phyloP scores from a whole-genome alignment of 1,139 yeast species.

The Taphrina pruni region DNA sequence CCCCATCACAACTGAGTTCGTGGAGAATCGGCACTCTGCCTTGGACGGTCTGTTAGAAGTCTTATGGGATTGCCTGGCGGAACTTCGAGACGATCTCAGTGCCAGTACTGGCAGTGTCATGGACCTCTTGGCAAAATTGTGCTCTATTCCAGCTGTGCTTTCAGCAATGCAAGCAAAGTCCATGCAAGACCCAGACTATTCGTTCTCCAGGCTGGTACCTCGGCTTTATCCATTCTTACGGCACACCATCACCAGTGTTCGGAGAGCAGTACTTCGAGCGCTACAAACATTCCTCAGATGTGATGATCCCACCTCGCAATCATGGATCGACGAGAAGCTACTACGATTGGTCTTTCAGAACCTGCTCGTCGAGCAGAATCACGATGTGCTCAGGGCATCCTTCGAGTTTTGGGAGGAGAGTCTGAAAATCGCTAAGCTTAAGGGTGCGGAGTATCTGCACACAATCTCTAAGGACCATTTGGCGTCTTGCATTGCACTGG shows the following conservation, averaged over 20 bases:
- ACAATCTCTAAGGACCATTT: constrained; percentile 55
- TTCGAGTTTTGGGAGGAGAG: constrained; percentile 60
- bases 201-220: constrained; percentile 82
- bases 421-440: constrained; percentile 5
- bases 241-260: constrained; percentile 89
- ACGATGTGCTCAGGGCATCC: constrained; percentile 70
- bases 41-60: constrained; percentile 73
- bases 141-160: constrained; percentile 79
- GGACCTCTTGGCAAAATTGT: constrained; percentile 88
- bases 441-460: background rate
- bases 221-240: constrained; percentile 89
- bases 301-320: constrained; percentile 61
- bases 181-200: constrained; percentile 53
- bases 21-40: constrained; percentile 64
- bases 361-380: constrained; percentile 83
- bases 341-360: constrained; percentile 84
- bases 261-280: constrained; percentile 85
- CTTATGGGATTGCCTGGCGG: constrained; percentile 86
- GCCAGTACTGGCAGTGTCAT: constrained; percentile 96
- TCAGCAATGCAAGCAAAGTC: constrained; percentile 71
- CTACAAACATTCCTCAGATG: constrained; percentile 76
- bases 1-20: constrained; percentile 87
- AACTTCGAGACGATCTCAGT: constrained; percentile 85
- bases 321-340: constrained; percentile 78
- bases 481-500: constrained; percentile 67